Base-by-base conservation (phyloP, 306 rosid genomes). In the Vigna hirtella region DNA sequence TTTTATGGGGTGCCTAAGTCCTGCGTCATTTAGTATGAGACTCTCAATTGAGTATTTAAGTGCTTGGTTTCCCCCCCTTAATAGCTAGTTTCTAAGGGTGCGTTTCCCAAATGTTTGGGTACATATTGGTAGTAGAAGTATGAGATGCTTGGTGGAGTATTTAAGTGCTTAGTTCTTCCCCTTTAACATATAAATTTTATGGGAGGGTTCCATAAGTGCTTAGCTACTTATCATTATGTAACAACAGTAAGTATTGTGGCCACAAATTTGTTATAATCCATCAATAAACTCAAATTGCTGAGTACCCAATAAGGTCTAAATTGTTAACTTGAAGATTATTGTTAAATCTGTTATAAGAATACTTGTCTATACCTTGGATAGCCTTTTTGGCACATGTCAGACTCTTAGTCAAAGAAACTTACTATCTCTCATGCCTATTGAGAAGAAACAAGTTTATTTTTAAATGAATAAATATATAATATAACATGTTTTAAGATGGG, bases 311-410 rank as follows among this genome's bases (percentile, higher is more conserved):
- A 59, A 9, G 53, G 40, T 56, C 28, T 56, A 26, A 16, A 58
- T 45, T 66, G 18, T 77, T 28, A 45, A 80, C 52, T 17, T 72
- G 30, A 32, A 45, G 52, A 12, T 2, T 72, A n/a, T n/a, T 65
- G 45, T 64, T 53, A 22, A 58, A 18, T 18, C 47, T 79, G 15
- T 34, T 47, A 48, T 47, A 50, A 50, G 73, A 36, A 38, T 16
- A 38, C 73, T 15, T 61, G 3, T 51, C 8, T 12, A 30, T 30
- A 49, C 56, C 72, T 32, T 56, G 53, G 36, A 55, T 68, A 43
- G 12, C 48, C n/a, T 77, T 66, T 50, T 76, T 65, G 52, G 17
- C 28, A 51, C 56, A 9, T 20, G 32, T 51, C 68, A 65, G 66
- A 36, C 43, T 65, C 22, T 22, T 66, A 8, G 47, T 51, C 28